Percentiles rank a stretch among this genome's conserved stretches.
phyloP scores from a whole-genome alignment of 2,329 filamentous ascomycete species.

The Cercospora sojina region DNA sequence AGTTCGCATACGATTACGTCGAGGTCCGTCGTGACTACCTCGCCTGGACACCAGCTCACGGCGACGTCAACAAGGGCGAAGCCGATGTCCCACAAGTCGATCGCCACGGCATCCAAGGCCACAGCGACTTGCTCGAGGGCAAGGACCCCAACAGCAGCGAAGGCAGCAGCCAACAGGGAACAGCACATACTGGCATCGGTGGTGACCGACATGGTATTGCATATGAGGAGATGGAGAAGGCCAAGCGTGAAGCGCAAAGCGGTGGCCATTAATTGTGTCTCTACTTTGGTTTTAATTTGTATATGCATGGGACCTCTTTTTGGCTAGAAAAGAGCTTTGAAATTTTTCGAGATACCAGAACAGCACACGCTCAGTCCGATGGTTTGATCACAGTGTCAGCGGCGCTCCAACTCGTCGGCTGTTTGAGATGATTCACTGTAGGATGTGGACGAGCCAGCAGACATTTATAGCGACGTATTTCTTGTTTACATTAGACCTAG shows the following conservation, averaged over 20 bases:
- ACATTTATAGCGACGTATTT: background rate
- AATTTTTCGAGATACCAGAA: conserved; percentile 16
- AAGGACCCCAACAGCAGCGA: conserved; percentile 50
- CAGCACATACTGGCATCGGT: conserved; percentile 50
- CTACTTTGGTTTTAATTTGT: background rate
- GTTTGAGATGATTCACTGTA: background rate
- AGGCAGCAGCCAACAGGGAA: conserved; percentile 37
- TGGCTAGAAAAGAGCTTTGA: conserved; percentile 2
- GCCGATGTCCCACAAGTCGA: conserved; percentile 63
- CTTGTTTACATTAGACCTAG: background rate
- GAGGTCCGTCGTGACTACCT: conserved; percentile 86
- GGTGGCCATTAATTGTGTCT: conserved; percentile 21
- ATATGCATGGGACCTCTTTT: background rate
- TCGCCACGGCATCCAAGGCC: conserved; percentile 60
- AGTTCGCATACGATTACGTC: conserved; percentile 88
- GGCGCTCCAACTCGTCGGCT: background rate
- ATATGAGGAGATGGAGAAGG: conserved; percentile 46
- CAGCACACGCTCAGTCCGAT: conserved; percentile 8
- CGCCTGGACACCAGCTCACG: conserved; percentile 77
- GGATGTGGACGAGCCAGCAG: background rate
- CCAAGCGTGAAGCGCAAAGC: conserved; percentile 15
- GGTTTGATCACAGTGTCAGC: conserved; percentile 2
- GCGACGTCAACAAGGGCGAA: conserved; percentile 60
- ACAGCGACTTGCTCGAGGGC: conserved; percentile 64
- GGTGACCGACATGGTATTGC: conserved; percentile 55